Evolutionary conservation across 169 alveolate species (phyloP).

Genomic region (Eimeria falciformis): DNA sequence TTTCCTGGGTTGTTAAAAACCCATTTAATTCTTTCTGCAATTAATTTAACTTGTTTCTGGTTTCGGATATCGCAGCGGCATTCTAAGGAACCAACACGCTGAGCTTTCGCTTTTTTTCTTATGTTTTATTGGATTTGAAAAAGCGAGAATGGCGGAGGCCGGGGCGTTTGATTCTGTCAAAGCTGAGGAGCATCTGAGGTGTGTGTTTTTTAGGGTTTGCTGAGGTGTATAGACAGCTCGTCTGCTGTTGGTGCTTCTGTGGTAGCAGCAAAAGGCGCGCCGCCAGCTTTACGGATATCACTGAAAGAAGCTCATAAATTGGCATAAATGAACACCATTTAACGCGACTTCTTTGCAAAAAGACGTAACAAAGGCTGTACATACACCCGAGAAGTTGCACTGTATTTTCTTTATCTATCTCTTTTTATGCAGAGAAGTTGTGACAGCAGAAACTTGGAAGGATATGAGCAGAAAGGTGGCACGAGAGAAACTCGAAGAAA

Average conservation of each 20-base stretch:
- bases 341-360: too few species aligned
- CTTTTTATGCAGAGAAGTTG: constrained; percentile 24
- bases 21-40: background rate
- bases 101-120: background rate
- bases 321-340: background rate
- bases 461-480: constrained; percentile 67
- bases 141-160: background rate
- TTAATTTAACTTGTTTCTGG: background rate
- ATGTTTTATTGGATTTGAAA: background rate
- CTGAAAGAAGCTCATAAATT: background rate
- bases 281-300: background rate
- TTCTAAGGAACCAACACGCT: background rate
- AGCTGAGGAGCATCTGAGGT: constrained; percentile 76
- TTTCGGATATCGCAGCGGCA: too few species aligned
- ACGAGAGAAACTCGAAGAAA: constrained; percentile 59
- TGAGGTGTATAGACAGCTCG: too few species aligned
- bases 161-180: constrained; percentile 35
- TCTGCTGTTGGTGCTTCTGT: background rate
- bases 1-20: background rate
- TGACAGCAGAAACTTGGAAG: constrained; percentile 64
- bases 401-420: background rate
- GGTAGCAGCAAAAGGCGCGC: background rate
- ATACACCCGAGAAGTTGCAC: too few species aligned
- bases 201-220: background rate
- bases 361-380: too few species aligned